Base-by-base conservation (phyloP, 345 rosid genomes). In the Eucalyptus pauciflora region DNA sequence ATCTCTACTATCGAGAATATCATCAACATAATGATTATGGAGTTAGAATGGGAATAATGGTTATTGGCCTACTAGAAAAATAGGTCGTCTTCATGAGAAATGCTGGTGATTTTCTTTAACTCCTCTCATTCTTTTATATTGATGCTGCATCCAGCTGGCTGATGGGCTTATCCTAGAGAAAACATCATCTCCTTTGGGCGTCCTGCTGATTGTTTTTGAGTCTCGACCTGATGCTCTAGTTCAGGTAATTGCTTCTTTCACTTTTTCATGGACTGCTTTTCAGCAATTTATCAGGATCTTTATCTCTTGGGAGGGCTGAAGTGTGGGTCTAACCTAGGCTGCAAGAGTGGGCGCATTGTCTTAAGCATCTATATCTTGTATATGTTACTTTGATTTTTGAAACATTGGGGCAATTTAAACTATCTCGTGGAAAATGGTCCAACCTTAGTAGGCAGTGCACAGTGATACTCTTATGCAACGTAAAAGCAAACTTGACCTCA, bases 201-300 rank as follows among this genome's bases (percentile, higher is more conserved):
- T 97, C 90, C 98, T 98, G 90, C 92, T 98, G 91, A 96, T 98
- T 92, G 95, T 98, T 91, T 98, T 98, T 89, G 99, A 97, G 93
- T 95, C 99, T 87, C 97, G 99, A 86, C 99, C 99, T 89, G 99
- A 98, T 86, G 99, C 99, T 62, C 94, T 98, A 58, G 98, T 98
- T 64, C 99, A 98, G 98, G 99, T 98, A 93, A 87, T 89, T 62
- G 29, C 86, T 16, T 86, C 50, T 17, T 67, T 56, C n/a, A 87
- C 31, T 56, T 43, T 58, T 85, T 62, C 11, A 20, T 20, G 25
- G 46, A 18, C 14, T 76, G 48, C 83, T 76, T 76, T 37, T 76
- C 3, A 7, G n/a, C 64, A 87, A 52, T 41, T 87, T 33, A 58
- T 33, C 79, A 33, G 46, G 43, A 87, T 58, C 41, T 54, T 87